Conservation (phyloP, 2,329 filamentous ascomycete genomes). For the Pseudogymnoascus sp. region DNA sequence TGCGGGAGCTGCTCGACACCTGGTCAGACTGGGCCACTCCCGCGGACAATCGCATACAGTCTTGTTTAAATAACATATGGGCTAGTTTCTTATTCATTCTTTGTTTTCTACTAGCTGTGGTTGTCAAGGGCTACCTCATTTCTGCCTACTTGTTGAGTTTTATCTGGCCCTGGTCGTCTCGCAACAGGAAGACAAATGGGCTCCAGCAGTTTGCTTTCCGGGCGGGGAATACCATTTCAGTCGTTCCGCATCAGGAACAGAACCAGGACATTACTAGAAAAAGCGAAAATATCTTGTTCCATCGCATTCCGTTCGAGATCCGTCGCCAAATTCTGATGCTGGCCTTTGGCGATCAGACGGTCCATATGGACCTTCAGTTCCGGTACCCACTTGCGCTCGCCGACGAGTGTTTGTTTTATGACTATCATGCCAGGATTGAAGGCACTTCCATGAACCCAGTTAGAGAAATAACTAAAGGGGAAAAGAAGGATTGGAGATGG, state of each 20-base stretch:
- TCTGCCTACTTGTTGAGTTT: not conserved
- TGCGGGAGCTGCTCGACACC: not conserved
- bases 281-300: not conserved
- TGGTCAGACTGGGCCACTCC: not conserved
- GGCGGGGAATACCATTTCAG: not conserved
- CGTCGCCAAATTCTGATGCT: not conserved
- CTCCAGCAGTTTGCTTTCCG: not conserved
- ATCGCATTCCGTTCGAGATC: not conserved
- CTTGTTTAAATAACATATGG: not conserved
- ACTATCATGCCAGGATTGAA: not conserved
- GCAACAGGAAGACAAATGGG: not conserved
- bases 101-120: not conserved
- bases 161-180: not conserved
- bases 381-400: not conserved
- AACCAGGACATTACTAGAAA: not conserved
- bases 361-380: not conserved
- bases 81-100: not conserved
- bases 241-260: not conserved
- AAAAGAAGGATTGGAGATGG: not conserved
- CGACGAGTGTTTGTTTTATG: not conserved
- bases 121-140: not conserved
- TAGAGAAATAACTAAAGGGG: not conserved
- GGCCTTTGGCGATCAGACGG: slow-evolving; percentile 2
- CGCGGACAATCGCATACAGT: not conserved
- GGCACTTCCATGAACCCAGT: too few species aligned